Percentiles rank a stretch among this genome's conserved stretches.
These are phyloP conservation scores for Drosera spatulata DNA, from an alignment of 179 eudicot genomes.

Conservation along the genomic window DNA sequence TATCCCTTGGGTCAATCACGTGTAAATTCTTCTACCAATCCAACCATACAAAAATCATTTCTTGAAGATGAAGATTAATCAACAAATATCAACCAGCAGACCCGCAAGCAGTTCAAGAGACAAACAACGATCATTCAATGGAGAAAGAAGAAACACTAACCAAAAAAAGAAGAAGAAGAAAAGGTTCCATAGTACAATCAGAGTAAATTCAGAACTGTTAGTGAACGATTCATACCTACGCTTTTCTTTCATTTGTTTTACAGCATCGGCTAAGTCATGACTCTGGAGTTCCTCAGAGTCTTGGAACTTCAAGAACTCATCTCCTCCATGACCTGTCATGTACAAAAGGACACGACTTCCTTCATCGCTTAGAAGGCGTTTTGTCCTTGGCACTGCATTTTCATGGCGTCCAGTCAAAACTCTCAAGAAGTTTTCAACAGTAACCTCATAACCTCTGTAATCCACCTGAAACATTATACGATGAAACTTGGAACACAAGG, in stretches of 20 bases:
- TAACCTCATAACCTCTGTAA: slow-evolving; percentile 97
- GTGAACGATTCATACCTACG: slow-evolving; percentile 46
- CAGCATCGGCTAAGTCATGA: slow-evolving; percentile 99
- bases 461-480: slow-evolving; percentile 53
- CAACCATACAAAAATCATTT: neutral
- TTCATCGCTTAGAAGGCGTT: slow-evolving; percentile 91
- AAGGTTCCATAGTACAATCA: too few relatives aligned
- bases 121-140: neutral
- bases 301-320: slow-evolving; percentile 94
- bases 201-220: too few relatives aligned
- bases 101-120: neutral
- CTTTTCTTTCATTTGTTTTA: slow-evolving; percentile 98
- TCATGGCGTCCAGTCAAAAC: slow-evolving; percentile 94
- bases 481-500: neutral
- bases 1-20: neutral
- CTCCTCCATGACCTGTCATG: slow-evolving; percentile 99
- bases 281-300: slow-evolving; percentile 98
- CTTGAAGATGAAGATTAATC: neutral
- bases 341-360: slow-evolving; percentile 92
- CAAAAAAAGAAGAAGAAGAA: too few relatives aligned
- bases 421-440: slow-evolving; percentile 86
- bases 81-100: neutral
- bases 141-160: neutral
- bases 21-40: neutral
- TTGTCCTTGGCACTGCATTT: slow-evolving; percentile 89